Evolutionary conservation across 306 rosid genomes (phyloP), one percentile per base, ranked within the genome.

Genomic region (Cicer cuneatum): DNA sequence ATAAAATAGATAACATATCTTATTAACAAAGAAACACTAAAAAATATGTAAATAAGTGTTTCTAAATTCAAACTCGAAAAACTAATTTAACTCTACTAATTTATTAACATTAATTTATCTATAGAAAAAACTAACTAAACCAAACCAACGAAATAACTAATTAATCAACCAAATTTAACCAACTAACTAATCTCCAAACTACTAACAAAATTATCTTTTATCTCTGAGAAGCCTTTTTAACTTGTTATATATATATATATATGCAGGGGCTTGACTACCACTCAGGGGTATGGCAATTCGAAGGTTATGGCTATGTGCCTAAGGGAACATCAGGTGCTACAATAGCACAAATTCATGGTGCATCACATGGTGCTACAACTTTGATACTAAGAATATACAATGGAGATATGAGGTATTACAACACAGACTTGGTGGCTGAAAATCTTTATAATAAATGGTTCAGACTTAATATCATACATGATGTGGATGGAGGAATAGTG

Each of bases 241-340:
- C 10, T 53, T 53, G 59, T 8, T 24, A 18, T 21, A 21, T 21
- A 24, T 24, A 24, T 24, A 24, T 6, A 45, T 60, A 42, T 15
- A 16, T 57, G 24, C 11, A 82, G 87, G 90, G 88, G 9, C 58
- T 38, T 24, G 85, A 87, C 78, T 82, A 82, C 65, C 40, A 80
- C 18, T 79, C 78, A 4, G 86, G 88, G 33, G 74, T 84, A 1
- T 84, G 90, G 85, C 88, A 87, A 80, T 84, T 84, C 78, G 90
- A 87, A 82, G 90, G 90, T 0, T 69, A 82, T 70, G 80, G 73
- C 1, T 87, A 39, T 73, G 85, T 82, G 5, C 90, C 88, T 59
- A 69, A 80, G 35, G 83, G 82, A 47, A 87, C 87, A 57, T 87
- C 85, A 0, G 85, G 87, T 43, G 88, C 78, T 15, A 84, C 85